Evolutionary conservation across 2,329 filamentous ascomycete species (phyloP), one percentile per base, ranked within the genome.

Genomic region (Thermoascus crustaceus): DNA sequence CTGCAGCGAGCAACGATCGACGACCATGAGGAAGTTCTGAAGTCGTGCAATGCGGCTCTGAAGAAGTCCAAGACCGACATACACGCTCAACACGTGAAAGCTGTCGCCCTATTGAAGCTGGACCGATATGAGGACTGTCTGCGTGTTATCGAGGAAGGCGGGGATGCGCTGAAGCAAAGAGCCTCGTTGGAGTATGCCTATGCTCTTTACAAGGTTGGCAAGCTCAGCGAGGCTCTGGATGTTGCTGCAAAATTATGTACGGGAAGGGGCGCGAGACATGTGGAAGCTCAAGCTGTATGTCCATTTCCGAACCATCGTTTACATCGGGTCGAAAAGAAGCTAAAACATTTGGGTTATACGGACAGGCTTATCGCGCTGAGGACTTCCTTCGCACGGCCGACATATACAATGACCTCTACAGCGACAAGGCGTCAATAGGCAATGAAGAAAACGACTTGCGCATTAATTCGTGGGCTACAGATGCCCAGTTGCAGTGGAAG

Each of bases 81-180:
- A 17, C 63, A 73, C 25, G 71, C 74, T 5, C 75, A 76, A 42
- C 73, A 77, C 53, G 69, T 71, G 36, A 76, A 76, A 50, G 64
- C 68, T 1, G 68, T 80, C 25, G 76, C 77, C 5, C 55, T 81
- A 27, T 53, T 80, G 32, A 78, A 80, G 48, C 64, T 80, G 24
- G 77, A 81, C 47, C 73, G 76, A 30, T 80, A 73, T 46, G 71
- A 76, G 6, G 76, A 80, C 52, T 72, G 74, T 10, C 53, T 78
- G 30, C 66, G 68, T 18, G 66, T 70, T 4, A 67, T 80, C 32
- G 72, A 78, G 45, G 62, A 69, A 16, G 65, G 60, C 32, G 71
- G 72, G 14, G 66, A 73, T 43, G 55, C 53, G 32, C 51, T 80
- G 48, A 75, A 77, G 57, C 60, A 72, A 44, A 61, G 55, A 45